Percentiles rank a stretch among this genome's conserved stretches.
phyloP scores from a whole-genome alignment of 2,329 filamentous ascomycete species.

The Huntiella omanensis region DNA sequence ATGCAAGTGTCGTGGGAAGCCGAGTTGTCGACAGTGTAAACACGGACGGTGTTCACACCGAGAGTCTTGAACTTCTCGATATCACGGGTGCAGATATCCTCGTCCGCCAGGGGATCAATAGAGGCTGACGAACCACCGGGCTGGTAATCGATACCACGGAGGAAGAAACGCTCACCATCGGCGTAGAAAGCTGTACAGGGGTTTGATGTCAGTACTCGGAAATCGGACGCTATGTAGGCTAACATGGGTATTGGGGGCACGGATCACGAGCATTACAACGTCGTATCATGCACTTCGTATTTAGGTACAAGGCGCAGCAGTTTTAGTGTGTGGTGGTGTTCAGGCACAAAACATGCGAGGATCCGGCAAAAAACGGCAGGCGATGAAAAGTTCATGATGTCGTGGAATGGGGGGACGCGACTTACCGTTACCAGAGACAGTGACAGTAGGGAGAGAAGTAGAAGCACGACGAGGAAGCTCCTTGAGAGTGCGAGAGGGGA shows the following conservation, averaged over 20 bases:
- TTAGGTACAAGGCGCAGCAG: no score
- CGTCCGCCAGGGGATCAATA: constrained; percentile 60
- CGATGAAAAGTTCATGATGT: background rate
- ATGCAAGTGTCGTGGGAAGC: constrained; percentile 71
- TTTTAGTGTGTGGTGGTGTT: no score
- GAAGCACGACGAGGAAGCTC: constrained; percentile 29
- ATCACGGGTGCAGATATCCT: constrained; percentile 54
- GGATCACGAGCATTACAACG: no score
- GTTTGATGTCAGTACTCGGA: background rate
- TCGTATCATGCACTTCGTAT: background rate
- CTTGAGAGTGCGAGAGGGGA: constrained; percentile 30
- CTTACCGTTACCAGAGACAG: constrained; percentile 38
- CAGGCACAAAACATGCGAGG: background rate
- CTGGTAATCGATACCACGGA: constrained; percentile 44
- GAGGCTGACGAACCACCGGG: constrained; percentile 37
- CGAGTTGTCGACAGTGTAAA: constrained; percentile 85
- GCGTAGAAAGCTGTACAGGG: constrained; percentile 32
- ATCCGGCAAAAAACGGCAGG: no score
- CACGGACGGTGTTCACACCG: constrained; percentile 77
- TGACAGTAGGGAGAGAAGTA: constrained; percentile 30
- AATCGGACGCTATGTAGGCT: no score
- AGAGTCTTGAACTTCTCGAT: constrained; percentile 67
- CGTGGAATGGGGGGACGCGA: background rate
- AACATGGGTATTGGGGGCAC: no score
- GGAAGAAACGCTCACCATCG: constrained; percentile 34